Percentiles rank a stretch among this genome's conserved stretches.
Evolutionary conservation across 148 eudicot species (phyloP).

Genomic region (Polygonum aviculare): DNA sequence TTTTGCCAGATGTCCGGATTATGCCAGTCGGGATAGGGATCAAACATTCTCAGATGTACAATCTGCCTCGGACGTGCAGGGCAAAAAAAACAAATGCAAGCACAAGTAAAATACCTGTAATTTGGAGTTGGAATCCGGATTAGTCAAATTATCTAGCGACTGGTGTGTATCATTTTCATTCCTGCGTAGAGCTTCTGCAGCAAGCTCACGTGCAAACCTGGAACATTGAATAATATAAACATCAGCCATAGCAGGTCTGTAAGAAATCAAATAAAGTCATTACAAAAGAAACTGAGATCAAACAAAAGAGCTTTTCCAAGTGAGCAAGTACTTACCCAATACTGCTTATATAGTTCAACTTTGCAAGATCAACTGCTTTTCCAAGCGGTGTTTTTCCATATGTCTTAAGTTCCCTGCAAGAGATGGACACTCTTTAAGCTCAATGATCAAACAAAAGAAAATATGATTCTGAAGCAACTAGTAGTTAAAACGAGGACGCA

Average conservation of each 20-base stretch:
- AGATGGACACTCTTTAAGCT: neutral
- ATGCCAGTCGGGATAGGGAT: too few species aligned
- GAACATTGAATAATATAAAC: conserved; percentile 1
- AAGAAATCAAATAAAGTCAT: neutral
- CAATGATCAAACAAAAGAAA: conserved; percentile 7
- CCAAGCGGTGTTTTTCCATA: conserved; percentile 71
- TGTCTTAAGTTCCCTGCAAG: conserved; percentile 70
- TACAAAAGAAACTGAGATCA: neutral
- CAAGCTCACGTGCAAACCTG: conserved; percentile 77
- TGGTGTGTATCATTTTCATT: conserved; percentile 77
- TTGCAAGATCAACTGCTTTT: conserved; percentile 73
- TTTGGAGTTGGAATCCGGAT: conserved; percentile 56
- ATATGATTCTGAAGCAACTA: neutral
- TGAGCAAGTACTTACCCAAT: conserved; percentile 48
- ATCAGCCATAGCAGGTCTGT: conserved; percentile 4
- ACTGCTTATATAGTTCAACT: conserved; percentile 37
- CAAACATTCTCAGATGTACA: too few species aligned
- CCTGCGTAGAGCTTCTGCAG: conserved; percentile 85
- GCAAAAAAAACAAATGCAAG: neutral
- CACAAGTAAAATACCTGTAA: conserved; percentile 43
- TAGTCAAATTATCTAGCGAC: conserved; percentile 85
- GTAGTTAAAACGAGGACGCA: conserved; percentile 18
- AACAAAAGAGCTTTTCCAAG: neutral
- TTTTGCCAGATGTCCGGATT: too few species aligned
- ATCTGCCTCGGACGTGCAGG: too few species aligned